Evolutionary conservation across 495 filamentous ascomycete genomes (phyloP), one percentile per base, ranked within the genome.

Genomic region (Penicillium bovifimosum): DNA sequence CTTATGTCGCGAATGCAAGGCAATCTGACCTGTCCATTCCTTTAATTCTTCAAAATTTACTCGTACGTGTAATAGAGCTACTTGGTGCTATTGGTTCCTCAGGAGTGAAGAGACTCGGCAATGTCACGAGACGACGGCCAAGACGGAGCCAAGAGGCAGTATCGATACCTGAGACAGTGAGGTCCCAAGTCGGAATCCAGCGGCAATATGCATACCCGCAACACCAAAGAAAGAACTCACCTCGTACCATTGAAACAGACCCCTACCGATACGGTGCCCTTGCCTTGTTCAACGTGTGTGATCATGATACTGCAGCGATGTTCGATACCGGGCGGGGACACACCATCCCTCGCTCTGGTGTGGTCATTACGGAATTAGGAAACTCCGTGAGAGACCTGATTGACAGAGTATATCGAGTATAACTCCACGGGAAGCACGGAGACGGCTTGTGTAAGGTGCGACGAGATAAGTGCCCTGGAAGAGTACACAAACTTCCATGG

Each of bases 291-390:
- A 80, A 82, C 60, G 65, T 81, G 17, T 84, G 79, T 59, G 70
- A 80, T 41, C 69, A 61, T 24, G 70, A 77, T 33, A 66, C 57
- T 1, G 77, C 79, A 5, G 58, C 59, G 16, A 68, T 82, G 49
- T 81, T 80, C 50, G 80, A 82, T 62, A 79, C 80, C 35, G 79
- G 76, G 20, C 71, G 76, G 20, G 78, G 79, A 9, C 78, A 80
- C 61, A 77, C 76, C 14, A 74, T 82, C n/a, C 79, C 78, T 0
- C 71, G 78, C 14, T 77, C 80, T 32, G 75, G 60, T 9, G 41
- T 47, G 33, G 59, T 66, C 14, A 68, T 66, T 11, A 47, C 41
- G 5, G 63, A 68, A 28, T 43, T 66, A 13, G 64, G 50, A 2
- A 52, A 63, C 47, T 61, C 61, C 3, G 54, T 67, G 17, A 55